Conservation (phyloP, 1,284 basidiomycete species). For the Stygiomarasmius scandens region DNA sequence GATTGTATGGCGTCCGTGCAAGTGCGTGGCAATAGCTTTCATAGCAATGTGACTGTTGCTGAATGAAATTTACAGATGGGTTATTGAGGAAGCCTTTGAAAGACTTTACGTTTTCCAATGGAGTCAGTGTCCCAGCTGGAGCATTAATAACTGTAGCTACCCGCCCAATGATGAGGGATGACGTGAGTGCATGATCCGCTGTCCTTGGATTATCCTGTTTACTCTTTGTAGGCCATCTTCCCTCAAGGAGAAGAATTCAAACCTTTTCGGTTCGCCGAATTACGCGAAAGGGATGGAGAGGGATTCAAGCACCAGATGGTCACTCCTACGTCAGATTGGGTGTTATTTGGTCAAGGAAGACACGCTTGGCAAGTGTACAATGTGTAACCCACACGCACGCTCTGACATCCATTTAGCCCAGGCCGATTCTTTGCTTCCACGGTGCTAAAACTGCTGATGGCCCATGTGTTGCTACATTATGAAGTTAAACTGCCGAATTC, state of each 20-base stretch:
- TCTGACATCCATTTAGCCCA: no score
- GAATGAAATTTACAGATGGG: conserved; percentile 12
- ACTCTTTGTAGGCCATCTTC: conserved; percentile 3
- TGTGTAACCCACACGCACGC: no score
- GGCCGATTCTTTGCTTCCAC: conserved; percentile 41
- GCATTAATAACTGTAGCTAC: conserved; percentile 21
- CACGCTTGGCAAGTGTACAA: conserved; percentile 27
- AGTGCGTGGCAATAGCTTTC: conserved; percentile 4
- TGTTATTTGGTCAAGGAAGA: conserved; percentile 31
- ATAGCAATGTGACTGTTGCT: conserved; percentile 4
- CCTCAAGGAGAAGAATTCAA: conserved; percentile 20
- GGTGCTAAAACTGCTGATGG: conserved; percentile 37
- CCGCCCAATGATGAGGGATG: conserved; percentile 23
- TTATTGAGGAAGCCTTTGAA: conserved; percentile 22
- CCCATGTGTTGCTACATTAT: conserved; percentile 38
- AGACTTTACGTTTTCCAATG: conserved; percentile 29
- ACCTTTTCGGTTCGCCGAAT: conserved; percentile 20
- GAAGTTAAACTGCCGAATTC: conserved; percentile 33
- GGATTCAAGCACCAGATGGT: conserved; percentile 21
- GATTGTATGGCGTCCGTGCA: not conserved
- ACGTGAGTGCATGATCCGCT: not conserved
- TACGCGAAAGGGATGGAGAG: conserved; percentile 13
- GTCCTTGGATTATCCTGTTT: not conserved
- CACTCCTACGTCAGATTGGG: conserved; percentile 25
- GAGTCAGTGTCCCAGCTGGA: conserved; percentile 26